Evolutionary conservation across 306 rosid genomes (phyloP).

Genomic region (Mimosa pudica): DNA sequence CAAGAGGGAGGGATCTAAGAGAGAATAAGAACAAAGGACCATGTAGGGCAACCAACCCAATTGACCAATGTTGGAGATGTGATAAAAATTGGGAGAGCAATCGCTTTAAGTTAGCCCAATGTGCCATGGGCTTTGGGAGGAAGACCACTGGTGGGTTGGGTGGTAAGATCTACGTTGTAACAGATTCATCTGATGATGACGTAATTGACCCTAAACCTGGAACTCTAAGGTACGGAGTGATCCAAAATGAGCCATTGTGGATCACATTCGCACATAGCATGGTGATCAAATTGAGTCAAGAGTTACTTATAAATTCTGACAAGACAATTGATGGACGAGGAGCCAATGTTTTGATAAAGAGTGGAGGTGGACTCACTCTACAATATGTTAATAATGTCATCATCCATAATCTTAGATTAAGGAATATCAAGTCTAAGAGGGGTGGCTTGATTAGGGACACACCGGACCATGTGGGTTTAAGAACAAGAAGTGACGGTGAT

Average conservation of each 20-base stretch:
- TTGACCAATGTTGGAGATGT: conserved; percentile 82
- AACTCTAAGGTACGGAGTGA: conserved; percentile 54
- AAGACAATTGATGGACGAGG: conserved; percentile 81
- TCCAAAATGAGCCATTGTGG: conserved; percentile 61
- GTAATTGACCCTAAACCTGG: conserved; percentile 51
- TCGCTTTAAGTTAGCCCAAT: conserved; percentile 47
- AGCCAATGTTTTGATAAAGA: conserved; percentile 49
- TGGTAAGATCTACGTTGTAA: conserved; percentile 48
- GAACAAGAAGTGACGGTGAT: conserved; percentile 62
- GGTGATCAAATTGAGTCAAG: conserved; percentile 49
- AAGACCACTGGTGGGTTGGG: conserved; percentile 52
- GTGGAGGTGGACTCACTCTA: conserved; percentile 59
- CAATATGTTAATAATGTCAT: conserved; percentile 56
- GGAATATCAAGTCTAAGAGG: neutral
- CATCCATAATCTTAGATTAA: conserved; percentile 50
- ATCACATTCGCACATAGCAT: conserved; percentile 55
- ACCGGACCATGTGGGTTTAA: conserved; percentile 38
- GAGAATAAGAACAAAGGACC: neutral
- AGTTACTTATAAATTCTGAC: conserved; percentile 50
- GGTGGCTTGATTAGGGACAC: conserved; percentile 62
- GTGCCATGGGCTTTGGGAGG: conserved; percentile 61
- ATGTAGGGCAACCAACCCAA: conserved; percentile 66
- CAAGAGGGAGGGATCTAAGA: conserved; percentile 48
- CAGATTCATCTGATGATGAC: conserved; percentile 46
- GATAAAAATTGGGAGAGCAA: conserved; percentile 44